Evolutionary conservation across 306 rosid genomes (phyloP).

Genomic region (Albizia julibrissin): DNA sequence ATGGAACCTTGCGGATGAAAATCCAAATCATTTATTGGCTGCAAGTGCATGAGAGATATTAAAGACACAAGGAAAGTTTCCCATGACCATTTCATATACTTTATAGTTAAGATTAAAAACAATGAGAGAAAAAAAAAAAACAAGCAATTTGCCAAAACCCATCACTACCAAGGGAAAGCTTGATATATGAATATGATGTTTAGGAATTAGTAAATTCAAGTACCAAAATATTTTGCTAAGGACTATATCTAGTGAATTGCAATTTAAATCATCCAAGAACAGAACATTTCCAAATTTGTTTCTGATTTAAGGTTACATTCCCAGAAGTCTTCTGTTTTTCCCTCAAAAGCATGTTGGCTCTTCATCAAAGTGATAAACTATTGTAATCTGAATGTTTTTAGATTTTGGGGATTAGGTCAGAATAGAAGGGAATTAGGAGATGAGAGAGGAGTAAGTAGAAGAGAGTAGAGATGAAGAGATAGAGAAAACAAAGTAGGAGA

Average conservation of each 20-base stretch:
- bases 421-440: too few species aligned
- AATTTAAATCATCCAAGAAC: not conserved
- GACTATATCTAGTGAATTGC: not conserved
- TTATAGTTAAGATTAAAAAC: constrained; percentile 3
- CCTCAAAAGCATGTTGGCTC: not conserved
- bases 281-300: not conserved
- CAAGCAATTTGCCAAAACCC: constrained; percentile 8
- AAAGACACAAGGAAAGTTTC: constrained; percentile 19
- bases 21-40: constrained; percentile 95
- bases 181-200: constrained; percentile 19
- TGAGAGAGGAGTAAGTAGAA: too few species aligned
- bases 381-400: too few species aligned
- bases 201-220: not conserved
- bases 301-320: not conserved
- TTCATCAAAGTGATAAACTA: too few species aligned
- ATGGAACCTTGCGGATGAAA: constrained; percentile 87
- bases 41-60: constrained; percentile 41
- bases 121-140: not conserved
- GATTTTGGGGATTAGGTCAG: too few species aligned
- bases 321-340: not conserved
- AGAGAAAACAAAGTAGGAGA: too few species aligned
- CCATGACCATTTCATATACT: constrained; percentile 24
- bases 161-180: constrained; percentile 16
- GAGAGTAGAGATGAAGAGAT: too few species aligned
- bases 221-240: not conserved